Evolutionary conservation across 2,329 filamentous ascomycete species (phyloP), one percentile per base, ranked within the genome.

Genomic region (Rhynchosporium agropyri): DNA sequence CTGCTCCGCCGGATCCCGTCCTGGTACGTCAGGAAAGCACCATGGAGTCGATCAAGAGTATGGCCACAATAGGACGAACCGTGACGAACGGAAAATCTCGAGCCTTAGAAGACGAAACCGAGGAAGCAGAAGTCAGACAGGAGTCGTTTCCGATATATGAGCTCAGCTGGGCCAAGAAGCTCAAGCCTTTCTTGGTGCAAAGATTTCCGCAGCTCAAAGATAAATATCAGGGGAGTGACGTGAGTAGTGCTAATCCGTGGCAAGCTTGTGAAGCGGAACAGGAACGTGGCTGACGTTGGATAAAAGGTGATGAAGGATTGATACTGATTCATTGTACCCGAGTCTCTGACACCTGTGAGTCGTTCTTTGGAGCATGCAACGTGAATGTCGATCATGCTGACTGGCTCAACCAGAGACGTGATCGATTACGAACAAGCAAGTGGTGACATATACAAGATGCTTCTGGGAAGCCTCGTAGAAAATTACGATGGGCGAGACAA

Each of bases 401-500:
- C 3, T 15, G 20, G 15, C 9, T 13, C 15, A 5, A 1, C 13
- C 42, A 43, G 42, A 12, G 42, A 43, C 42, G 42, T 43, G 0
- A 43, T 43, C 42, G 42, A 43, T 40, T 70, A 67, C 0, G 72
- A 74, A 29, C 69, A 60, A 6, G 65, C 68, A 0, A 45, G 58
- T 1, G 70, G 71, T 0, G 69, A 75, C 45, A 62, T 74, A 12
- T 70, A 74, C 29, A 75, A 75, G 48, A 74, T 75, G 48, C 26
- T 50, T 5, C 15, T 50, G 26, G 48, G 48, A 12, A 50, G 48
- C 48, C 20, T 50, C 13, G 15, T 43, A 15, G 42, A 43, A 12
- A 43, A 43, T 12, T 43, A 43, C 10, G 42, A 43, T n/a, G 42
- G 42, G 13, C 13, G 20, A 6, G 42, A 15, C 15, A 43, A 43